These are phyloP conservation scores for Metroxylon sagu DNA, from an alignment of 176 grass and related monocot species.

Conservation along the genomic window DNA sequence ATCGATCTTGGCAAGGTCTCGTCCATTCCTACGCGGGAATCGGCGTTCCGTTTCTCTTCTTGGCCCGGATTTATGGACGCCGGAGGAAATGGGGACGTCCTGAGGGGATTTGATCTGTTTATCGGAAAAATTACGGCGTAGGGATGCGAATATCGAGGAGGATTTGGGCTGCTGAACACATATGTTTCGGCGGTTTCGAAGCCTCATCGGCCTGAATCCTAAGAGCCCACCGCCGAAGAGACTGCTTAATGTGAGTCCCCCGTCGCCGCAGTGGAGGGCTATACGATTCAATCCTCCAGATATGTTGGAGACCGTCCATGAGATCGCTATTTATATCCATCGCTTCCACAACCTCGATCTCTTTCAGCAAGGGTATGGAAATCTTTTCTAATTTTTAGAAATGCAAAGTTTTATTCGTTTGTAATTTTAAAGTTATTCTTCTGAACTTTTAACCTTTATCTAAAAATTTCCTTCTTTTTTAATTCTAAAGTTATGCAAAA, in stretches of 20 bases:
- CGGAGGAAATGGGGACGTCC: too few relatives aligned
- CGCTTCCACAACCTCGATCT: constrained; percentile 89
- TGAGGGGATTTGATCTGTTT: too few relatives aligned
- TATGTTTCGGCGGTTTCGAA: constrained; percentile 65
- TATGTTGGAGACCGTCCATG: constrained; percentile 68
- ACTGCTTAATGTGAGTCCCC: constrained; percentile 21
- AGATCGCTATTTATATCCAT: constrained; percentile 82
- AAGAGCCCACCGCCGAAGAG: constrained; percentile 40
- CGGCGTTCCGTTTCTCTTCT: neutral
- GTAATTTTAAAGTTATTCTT: too few relatives aligned
- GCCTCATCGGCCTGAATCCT: constrained; percentile 36
- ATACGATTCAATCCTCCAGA: constrained; percentile 44
- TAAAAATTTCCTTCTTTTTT: too few relatives aligned
- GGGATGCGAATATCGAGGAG: constrained; percentile 10
- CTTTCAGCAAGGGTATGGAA: constrained; percentile 72
- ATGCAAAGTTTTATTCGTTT: too few relatives aligned
- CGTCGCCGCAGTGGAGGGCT: constrained; percentile 9
- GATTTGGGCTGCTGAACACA: constrained; percentile 1
- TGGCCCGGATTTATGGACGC: neutral
- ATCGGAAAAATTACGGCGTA: too few relatives aligned
- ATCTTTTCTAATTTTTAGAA: too few relatives aligned
- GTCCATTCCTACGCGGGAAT: neutral
- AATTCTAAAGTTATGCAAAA: too few relatives aligned
- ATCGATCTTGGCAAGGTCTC: neutral
- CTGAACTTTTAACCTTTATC: too few relatives aligned